phyloP scores from a whole-genome alignment of 345 rosid genomes.

The Clarkia xantiana region DNA sequence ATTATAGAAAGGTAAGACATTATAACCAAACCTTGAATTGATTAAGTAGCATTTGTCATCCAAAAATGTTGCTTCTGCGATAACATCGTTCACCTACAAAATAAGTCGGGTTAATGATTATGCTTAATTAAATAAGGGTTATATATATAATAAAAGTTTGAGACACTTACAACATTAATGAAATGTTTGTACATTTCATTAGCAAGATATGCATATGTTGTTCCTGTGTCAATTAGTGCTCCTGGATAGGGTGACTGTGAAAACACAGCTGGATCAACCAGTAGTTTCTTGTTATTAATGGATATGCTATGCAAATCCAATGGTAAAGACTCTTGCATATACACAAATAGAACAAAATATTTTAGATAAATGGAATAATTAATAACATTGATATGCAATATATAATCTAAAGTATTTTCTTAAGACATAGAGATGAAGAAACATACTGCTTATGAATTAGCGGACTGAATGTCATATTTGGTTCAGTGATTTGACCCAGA shows the following conservation, averaged over 20 bases:
- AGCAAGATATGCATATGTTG: conserved; percentile 87
- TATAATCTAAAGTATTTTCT: no score
- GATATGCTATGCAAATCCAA: conserved; percentile 77
- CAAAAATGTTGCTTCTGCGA: no score
- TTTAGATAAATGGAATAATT: no score
- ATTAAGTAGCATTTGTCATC: no score
- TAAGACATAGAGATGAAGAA: conserved; percentile 4
- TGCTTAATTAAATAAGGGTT: no score
- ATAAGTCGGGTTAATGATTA: no score
- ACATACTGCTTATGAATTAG: conserved; percentile 78
- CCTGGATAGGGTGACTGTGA: conserved; percentile 56
- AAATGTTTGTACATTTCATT: conserved; percentile 60
- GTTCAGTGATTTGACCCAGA: conserved; percentile 84
- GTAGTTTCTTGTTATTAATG: conserved; percentile 45
- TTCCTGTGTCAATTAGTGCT: conserved; percentile 89
- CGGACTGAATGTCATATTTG: conserved; percentile 81
- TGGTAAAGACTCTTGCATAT: conserved; percentile 97
- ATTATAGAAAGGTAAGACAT: no score
- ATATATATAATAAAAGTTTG: no score
- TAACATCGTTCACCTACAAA: no score
- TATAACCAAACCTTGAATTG: no score
- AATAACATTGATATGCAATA: no score
- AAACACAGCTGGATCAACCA: conserved; percentile 59
- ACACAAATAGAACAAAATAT: no score
- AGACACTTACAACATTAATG: conserved; percentile 52